Conservation (phyloP, 2,329 filamentous ascomycete species). For the Lachnellula cervina region DNA sequence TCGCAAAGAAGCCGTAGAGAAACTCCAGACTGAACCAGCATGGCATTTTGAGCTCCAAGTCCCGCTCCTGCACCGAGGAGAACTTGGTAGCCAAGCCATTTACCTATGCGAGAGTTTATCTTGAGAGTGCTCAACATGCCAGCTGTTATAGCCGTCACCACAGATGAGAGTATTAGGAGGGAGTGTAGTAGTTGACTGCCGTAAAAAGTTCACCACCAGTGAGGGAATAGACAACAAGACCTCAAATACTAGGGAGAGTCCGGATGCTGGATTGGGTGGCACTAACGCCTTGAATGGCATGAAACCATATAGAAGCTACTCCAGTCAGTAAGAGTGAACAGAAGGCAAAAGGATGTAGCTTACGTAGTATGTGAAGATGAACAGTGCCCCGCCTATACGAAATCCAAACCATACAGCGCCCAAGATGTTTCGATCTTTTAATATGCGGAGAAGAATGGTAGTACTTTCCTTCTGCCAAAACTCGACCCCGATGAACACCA, state of each 20-base stretch:
- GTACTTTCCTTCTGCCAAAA: neutral
- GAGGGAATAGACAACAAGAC: constrained; percentile 19
- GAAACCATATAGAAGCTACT: constrained; percentile 39
- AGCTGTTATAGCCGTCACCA: constrained; percentile 32
- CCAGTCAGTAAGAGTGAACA: neutral
- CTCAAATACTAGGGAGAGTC: constrained; percentile 29
- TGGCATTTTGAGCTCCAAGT: constrained; percentile 51
- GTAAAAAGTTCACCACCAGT: constrained; percentile 21
- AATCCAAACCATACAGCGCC: constrained; percentile 26
- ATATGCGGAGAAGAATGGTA: constrained; percentile 34
- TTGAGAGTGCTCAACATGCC: constrained; percentile 36
- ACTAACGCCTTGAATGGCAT: constrained; percentile 36
- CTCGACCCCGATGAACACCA: constrained; percentile 15
- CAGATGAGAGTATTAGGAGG: constrained; percentile 14
- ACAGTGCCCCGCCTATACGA: constrained; percentile 22
- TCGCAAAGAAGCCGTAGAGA: too few relatives aligned
- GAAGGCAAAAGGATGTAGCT: neutral
- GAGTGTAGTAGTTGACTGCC: constrained; percentile 28
- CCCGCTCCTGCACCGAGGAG: constrained; percentile 50
- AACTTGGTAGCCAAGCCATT: constrained; percentile 54
- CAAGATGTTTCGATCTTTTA: constrained; percentile 32
- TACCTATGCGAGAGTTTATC: constrained; percentile 29
- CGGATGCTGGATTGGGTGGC: constrained; percentile 40
- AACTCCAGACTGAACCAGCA: constrained; percentile 38
- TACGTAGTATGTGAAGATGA: constrained; percentile 38